Evolutionary conservation across 306 rosid genomes (phyloP), one percentile per base, ranked within the genome.

Genomic region (Rosa persica): DNA sequence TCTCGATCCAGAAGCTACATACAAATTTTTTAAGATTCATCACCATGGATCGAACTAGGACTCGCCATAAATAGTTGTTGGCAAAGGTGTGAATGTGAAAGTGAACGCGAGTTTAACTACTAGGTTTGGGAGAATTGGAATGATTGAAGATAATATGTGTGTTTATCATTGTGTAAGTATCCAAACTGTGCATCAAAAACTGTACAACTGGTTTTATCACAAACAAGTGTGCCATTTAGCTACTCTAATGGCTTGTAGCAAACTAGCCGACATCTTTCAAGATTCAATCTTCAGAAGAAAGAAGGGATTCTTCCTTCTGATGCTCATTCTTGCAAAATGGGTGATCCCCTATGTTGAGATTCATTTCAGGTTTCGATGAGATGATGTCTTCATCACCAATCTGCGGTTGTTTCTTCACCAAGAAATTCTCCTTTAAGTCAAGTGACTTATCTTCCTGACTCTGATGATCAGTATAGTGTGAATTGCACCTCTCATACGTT

Each of bases 241-340:
- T 66, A 39, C 23, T 9, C 27, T 67, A 38, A 34, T 17, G 70
- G 70, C 46, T 36, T 65, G 22, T 8, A 36, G 44, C 12, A 1
- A 34, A 34, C 20, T 65, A 15, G 16, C 43, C 3, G 52, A 57
- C 8, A 9, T 12, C n/a, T 46, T 61, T 54, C 43, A 47, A 12
- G 19, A 2, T n/a, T 77, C 47, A 71, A 76, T 71, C 54, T 5
- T 66, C 70, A 20, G 78, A 62, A 44, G 88, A 76, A 78, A 89
- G 89, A 20, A 90, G 79, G 30, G 91, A 78, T 75, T 74, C 67
- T 73, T 57, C 68, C 40, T 77, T 46, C 39, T 60, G 86, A 49
- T 67, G 67, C 76, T 80, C 88, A 55, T 67, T 40, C 10, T 87
- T 79, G 74, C 74, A 76, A 84, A 93, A 89, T 5, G 88, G 90